Conservation (phyloP, 2,329 filamentous ascomycete genomes). For the Hirsutella rhossiliensis region DNA sequence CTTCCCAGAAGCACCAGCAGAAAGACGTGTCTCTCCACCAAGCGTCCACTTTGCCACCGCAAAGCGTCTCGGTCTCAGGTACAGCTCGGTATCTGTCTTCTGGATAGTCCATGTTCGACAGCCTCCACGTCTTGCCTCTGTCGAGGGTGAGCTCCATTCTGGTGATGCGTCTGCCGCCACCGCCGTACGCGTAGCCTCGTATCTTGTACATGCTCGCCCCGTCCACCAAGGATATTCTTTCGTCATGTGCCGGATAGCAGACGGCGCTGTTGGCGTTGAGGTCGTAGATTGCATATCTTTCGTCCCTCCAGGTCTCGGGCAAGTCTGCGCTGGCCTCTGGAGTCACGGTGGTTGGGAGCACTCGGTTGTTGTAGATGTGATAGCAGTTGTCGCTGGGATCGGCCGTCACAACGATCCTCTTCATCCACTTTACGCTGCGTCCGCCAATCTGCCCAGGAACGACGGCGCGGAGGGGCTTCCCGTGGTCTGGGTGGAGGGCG, state of each 20-base stretch:
- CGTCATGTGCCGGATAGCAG: constrained; percentile 68
- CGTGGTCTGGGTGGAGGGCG: constrained; percentile 68
- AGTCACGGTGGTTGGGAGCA: constrained; percentile 74
- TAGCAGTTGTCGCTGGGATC: constrained; percentile 87
- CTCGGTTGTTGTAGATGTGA: constrained; percentile 86
- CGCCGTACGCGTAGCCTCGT: constrained; percentile 78
- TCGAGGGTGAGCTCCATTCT: constrained; percentile 76
- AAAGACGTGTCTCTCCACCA: constrained; percentile 71
- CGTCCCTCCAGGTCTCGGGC: constrained; percentile 72
- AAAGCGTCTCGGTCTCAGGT: constrained; percentile 50
- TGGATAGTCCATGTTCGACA: constrained; percentile 68
- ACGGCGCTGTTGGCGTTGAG: constrained; percentile 78
- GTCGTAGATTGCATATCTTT: constrained; percentile 87
- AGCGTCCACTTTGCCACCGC: constrained; percentile 68
- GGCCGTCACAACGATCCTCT: constrained; percentile 64
- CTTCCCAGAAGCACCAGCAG: constrained; percentile 87
- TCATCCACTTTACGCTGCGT: constrained; percentile 87
- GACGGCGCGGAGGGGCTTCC: constrained; percentile 68
- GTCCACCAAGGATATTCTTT: constrained; percentile 42
- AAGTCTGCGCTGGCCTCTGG: constrained; percentile 69
- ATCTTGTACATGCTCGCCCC: constrained; percentile 46
- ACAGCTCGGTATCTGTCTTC: constrained; percentile 69
- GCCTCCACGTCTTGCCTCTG: constrained; percentile 66
- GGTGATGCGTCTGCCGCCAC: constrained; percentile 73
- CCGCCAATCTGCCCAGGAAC: constrained; percentile 89